Evolutionary conservation across 768 basidiomycete genomes (phyloP).

Genomic region (Kwoniella sp.): DNA sequence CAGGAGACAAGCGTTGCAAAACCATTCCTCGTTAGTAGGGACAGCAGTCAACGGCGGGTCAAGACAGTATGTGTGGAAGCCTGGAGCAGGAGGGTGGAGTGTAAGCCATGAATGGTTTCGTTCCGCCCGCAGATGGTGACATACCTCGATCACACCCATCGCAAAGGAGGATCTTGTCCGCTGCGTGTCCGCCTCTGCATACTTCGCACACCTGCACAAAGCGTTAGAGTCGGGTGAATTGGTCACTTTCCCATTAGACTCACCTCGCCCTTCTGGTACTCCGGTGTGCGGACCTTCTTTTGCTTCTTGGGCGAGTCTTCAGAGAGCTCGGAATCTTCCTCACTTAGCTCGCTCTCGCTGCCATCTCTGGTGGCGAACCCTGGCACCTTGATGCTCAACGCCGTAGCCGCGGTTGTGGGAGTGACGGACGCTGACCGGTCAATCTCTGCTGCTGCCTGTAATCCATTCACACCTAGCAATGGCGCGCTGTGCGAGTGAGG

Average conservation of each 20-base stretch:
- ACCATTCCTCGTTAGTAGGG: conserved; percentile 87
- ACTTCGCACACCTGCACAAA: conserved; percentile 70
- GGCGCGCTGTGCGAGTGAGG: neutral
- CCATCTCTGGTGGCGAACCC: conserved; percentile 35
- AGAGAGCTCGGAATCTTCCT: conserved; percentile 24
- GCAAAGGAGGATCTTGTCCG: conserved; percentile 85
- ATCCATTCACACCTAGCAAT: neutral
- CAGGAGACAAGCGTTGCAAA: conserved; percentile 83
- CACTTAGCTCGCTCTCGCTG: conserved; percentile 41
- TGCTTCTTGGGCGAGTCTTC: conserved; percentile 12
- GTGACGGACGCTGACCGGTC: neutral
- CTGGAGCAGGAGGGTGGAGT: conserved; percentile 56
- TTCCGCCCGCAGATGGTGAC: no score
- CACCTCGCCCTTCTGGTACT: conserved; percentile 46
- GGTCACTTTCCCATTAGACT: no score
- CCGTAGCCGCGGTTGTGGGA: conserved; percentile 4
- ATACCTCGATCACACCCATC: conserved; percentile 78
- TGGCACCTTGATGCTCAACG: conserved; percentile 33
- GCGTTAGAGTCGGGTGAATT: neutral
- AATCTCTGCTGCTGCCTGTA: conserved; percentile 8
- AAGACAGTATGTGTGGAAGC: conserved; percentile 95
- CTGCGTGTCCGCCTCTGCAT: conserved; percentile 81
- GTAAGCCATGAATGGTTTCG: neutral
- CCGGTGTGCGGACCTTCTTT: neutral
- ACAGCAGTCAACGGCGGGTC: conserved; percentile 80